These are phyloP conservation scores for Sindora glabra DNA, from an alignment of 306 rosid species.

Conservation along the genomic window DNA sequence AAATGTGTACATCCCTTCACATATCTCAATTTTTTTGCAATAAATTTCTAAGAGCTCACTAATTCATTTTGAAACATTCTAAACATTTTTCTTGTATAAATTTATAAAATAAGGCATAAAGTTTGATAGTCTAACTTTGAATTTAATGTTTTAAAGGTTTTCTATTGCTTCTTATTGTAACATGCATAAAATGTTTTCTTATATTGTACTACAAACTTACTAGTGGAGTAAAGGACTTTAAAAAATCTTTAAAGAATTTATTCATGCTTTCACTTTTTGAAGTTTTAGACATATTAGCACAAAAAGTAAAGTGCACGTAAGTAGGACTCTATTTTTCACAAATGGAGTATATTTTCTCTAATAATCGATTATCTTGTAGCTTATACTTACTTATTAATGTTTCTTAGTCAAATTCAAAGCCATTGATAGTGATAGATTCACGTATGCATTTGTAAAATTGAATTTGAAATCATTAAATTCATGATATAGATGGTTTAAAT, in stretches of 20 bases:
- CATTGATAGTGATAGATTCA: neutral
- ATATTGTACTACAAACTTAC: too few species aligned
- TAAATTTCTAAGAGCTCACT: neutral
- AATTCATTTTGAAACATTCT: neutral
- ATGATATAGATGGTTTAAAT: too few species aligned
- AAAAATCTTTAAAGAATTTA: neutral
- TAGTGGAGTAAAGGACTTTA: neutral
- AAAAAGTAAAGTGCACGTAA: neutral
- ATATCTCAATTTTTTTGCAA: too few species aligned
- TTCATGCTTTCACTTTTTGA: neutral
- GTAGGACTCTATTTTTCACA: neutral
- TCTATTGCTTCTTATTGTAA: too few species aligned
- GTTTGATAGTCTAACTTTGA: too few species aligned
- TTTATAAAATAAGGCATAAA: too few species aligned
- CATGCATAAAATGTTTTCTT: too few species aligned
- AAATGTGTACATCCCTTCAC: neutral
- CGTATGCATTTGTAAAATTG: neutral
- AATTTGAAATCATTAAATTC: neutral
- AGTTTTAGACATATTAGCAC: too few species aligned
- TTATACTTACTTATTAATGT: too few species aligned
- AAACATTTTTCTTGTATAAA: neutral
- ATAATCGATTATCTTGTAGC: too few species aligned
- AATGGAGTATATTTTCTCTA: too few species aligned
- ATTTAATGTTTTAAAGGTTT: too few species aligned
- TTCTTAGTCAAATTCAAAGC: neutral